These are phyloP conservation scores for Cladophialophora immunda DNA, from an alignment of 2,329 filamentous ascomycete genomes.

Conservation along the genomic window DNA sequence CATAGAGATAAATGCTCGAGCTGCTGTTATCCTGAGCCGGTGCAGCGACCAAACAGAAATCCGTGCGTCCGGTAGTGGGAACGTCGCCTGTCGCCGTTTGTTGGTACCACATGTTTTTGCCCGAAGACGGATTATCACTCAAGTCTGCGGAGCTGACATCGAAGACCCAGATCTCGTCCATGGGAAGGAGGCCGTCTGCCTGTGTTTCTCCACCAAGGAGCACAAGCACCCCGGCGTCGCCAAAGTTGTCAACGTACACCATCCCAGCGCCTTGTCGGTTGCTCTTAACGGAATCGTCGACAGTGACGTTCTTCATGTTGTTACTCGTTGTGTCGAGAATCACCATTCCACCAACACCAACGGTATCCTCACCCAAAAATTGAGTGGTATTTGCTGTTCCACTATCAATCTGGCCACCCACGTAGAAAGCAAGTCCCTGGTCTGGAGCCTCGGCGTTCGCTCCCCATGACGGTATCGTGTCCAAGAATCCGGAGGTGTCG, in stretches of 20 bases:
- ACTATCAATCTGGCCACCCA: conserved; percentile 51
- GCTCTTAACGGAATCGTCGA: conserved; percentile 43
- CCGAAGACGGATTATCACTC: conserved; percentile 27
- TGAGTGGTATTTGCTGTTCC: conserved; percentile 44
- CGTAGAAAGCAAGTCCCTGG: conserved; percentile 50
- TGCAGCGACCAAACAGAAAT: conserved; percentile 54
- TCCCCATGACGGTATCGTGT: conserved; percentile 48
- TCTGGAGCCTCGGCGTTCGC: conserved; percentile 49
- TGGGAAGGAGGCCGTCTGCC: conserved; percentile 41
- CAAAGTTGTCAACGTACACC: conserved; percentile 49
- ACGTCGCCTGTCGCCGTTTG: conserved; percentile 54
- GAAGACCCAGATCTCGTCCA: conserved; percentile 52
- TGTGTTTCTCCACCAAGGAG: conserved; percentile 49
- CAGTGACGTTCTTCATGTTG: conserved; percentile 51
- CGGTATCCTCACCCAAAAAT: conserved; percentile 31
- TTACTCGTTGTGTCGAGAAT: conserved; percentile 49
- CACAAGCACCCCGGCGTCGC: conserved; percentile 50
- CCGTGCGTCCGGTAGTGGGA: conserved; percentile 50
- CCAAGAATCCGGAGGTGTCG: conserved; percentile 40
- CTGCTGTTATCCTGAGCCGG: conserved; percentile 56
- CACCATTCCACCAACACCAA: conserved; percentile 51
- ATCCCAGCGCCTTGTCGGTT: conserved; percentile 51
- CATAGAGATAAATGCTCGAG: conserved; percentile 62
- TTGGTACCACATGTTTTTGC: conserved; percentile 53
- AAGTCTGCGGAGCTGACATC: conserved; percentile 49